Percentiles rank a stretch among this genome's conserved stretches.
phyloP scores from a whole-genome alignment of 106 monocot species.

The Dactylorhiza incarnata region DNA sequence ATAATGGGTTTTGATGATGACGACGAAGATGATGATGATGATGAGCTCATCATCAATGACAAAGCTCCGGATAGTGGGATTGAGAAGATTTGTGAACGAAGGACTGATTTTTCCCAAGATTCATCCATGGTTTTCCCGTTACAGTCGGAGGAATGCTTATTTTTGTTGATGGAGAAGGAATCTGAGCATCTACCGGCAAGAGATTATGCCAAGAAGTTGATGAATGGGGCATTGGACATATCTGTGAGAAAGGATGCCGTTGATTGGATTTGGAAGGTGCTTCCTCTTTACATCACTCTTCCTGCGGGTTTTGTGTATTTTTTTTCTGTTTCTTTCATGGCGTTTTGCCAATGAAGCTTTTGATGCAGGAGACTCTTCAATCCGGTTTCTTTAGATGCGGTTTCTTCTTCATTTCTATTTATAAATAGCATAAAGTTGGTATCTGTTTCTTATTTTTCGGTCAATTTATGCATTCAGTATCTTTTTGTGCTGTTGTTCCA shows the following conservation, averaged over 20 bases:
- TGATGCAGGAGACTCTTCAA: background rate
- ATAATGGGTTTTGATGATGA: slow-evolving; percentile 55
- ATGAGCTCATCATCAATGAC: background rate
- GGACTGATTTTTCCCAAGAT: slow-evolving; percentile 25
- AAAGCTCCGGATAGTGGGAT: background rate
- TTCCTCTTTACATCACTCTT: background rate
- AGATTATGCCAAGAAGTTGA: slow-evolving; percentile 41
- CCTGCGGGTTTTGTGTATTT: background rate
- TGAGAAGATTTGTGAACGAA: slow-evolving; percentile 12
- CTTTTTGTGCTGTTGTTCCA: background rate
- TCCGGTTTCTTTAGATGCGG: background rate
- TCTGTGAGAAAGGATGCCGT: slow-evolving; percentile 60
- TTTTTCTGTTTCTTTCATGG: background rate
- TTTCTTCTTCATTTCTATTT: background rate
- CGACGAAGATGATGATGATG: slow-evolving; percentile 36
- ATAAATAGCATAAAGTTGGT: background rate
- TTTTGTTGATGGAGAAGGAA: slow-evolving; percentile 40
- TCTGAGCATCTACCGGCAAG: slow-evolving; percentile 32
- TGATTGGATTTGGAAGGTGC: slow-evolving; percentile 81
- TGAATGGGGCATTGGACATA: slow-evolving; percentile 40
- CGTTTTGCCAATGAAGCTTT: background rate
- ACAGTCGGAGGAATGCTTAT: slow-evolving; percentile 55
- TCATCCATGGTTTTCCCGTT: slow-evolving; percentile 23
- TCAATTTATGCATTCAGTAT: background rate
- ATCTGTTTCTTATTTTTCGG: background rate